Evolutionary conservation across 805 yeast genomes (phyloP).

Genomic region (Yamadazyma endophytica): DNA sequence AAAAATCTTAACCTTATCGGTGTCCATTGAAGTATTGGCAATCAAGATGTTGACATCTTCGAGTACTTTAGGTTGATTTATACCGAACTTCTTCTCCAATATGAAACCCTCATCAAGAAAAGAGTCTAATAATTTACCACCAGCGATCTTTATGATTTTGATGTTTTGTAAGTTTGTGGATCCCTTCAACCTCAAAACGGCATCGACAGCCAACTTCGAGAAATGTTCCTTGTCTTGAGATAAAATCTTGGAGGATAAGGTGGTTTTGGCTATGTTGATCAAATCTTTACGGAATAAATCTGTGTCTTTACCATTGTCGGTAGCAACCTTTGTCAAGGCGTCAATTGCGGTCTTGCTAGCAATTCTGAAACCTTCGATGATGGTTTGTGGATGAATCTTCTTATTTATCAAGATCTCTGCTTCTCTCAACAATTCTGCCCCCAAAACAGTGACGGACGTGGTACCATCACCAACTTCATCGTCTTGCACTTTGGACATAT

Average conservation of each 20-base stretch:
- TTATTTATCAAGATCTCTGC: conserved; percentile 90
- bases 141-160: conserved; percentile 88
- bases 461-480: conserved; percentile 99
- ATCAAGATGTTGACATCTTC: conserved; percentile 82
- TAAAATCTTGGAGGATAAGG: conserved; percentile 87
- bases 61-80: conserved; percentile 83
- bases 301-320: conserved; percentile 59
- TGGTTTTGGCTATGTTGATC: conserved; percentile 84
- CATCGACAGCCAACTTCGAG: conserved; percentile 88
- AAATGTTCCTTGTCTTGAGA: conserved; percentile 93
- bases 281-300: conserved; percentile 71
- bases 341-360: conserved; percentile 81
- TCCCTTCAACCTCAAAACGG: conserved; percentile 82
- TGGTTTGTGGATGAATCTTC: conserved; percentile 96
- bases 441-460: conserved; percentile 88
- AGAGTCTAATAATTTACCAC: conserved; percentile 89
- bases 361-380: conserved; percentile 90
- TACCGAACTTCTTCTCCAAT: conserved; percentile 87
- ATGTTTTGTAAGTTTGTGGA: conserved; percentile 87
- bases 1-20: conserved; percentile 95
- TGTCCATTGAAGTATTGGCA: conserved; percentile 94
- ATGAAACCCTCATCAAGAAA: conserved; percentile 95
- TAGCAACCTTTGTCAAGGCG: conserved; percentile 74
- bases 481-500: conserved; percentile 92
- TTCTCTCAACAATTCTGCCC: conserved; percentile 88